Evolutionary conservation across 306 rosid species (phyloP), one percentile per base, ranked within the genome.

Genomic region (Acacia crassicarpa): DNA sequence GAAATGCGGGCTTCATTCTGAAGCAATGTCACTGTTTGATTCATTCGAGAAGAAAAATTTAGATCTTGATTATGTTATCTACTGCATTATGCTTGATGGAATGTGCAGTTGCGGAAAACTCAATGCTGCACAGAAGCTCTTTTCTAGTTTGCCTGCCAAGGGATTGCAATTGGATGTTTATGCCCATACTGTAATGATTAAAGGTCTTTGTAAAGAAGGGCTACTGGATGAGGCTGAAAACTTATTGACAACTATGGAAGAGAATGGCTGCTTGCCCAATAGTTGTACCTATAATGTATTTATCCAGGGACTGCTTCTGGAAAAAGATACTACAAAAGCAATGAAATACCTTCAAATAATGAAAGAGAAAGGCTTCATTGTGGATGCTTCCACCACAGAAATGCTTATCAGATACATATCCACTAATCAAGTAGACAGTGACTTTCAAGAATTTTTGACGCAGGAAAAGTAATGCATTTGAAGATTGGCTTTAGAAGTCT

Each of bases 341-440:
- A 68, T 40, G 51, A 40, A 68, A n/a, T 68, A 68, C 74, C 74
- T 68, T 68, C 30, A 68, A 41, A 40, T 68, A 40, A 68, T 68
- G 74, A 68, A 68, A 68, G 49, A 40, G 72, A 67, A 67, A 67
- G 72, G 72, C 22, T 40, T 68, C 6, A 4, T 10, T 9, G 51
- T 20, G 14, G 73, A 40, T 68, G 49, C 27, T 20, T 10, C 73
- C 49, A 68, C 73, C 49, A 4, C 73, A 40, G 30, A 68, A 38
- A 68, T 68, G 49, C 49, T 68, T 38, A 68, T 20, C 49, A 19
- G 11, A 49, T n/a, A 20, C 73, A 38, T 68, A 9, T 38, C 73
- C 9, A 68, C 30, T 38, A 20, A 68, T 40, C 32, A 68, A 68
- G 73, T 45, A 40, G 73, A 40, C 30, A 68, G 30, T 68, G 4